Evolutionary conservation across 2,329 filamentous ascomycete species (phyloP), one percentile per base, ranked within the genome.

Genomic region (Nemania sp.): DNA sequence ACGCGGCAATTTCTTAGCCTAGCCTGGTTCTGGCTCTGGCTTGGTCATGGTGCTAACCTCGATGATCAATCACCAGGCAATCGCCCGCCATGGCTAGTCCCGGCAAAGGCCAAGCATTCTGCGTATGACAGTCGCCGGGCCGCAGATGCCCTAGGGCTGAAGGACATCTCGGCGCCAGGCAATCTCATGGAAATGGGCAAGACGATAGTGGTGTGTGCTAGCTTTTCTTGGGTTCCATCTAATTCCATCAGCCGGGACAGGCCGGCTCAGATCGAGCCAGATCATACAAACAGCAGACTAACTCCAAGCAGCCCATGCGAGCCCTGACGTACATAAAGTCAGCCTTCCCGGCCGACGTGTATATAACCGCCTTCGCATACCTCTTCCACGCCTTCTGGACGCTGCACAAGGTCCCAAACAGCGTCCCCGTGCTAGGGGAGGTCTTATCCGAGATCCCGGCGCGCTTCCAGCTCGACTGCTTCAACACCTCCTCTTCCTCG

Each of bases 71-170:
- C 17, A 1, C 35, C 34, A 65, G 88, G 89, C 51, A 94, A 95
- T 74, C 85, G 85, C 65, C 90, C 90, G 0, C 90, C 91, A 1
- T 92, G 89, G 88, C 80, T 80, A 0, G 78, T 90, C 32, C 84
- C 87, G 1, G 86, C 85, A 45, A 93, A 93, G 78, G 87, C 83
- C 20, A 73, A 70, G 1, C 88, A 91, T 69, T 78, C 82, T 50
- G 32, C 49, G 11, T 69, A 70, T 61, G 81, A 86, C 69, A 66
- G 71, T 34, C 69, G 67, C 20, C 76, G 81, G 45, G 74, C 79
- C 25, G 70, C 76, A 1, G 64, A 65, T 21, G 74, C 77, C 17
- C 75, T 77, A 35, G 77, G 77, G 12, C 71, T 78, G 5, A 65
- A 73, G 32, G 62, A 73, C 51, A 68, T 78, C 63, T 69, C 73